Percentiles rank a stretch among this genome's conserved stretches.
These are phyloP conservation scores for Erigeron philadelphicus DNA, from an alignment of 140 eudicot genomes.

Conservation along the genomic window DNA sequence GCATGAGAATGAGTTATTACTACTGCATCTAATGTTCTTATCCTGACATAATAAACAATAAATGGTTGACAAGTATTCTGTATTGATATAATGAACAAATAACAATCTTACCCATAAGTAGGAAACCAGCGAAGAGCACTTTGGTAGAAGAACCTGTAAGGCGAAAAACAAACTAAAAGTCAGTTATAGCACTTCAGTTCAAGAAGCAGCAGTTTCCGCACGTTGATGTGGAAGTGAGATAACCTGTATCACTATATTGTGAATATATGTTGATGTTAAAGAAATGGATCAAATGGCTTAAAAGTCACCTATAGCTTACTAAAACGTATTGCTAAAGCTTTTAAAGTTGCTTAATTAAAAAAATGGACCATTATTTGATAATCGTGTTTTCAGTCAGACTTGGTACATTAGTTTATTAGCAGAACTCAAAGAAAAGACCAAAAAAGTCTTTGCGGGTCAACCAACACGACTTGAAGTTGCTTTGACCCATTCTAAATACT, in stretches of 20 bases:
- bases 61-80: neutral
- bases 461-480: neutral
- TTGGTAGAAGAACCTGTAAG: slow-evolving; percentile 90
- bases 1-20: slow-evolving; percentile 98
- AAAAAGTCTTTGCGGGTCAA: neutral
- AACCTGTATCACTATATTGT: too few relatives aligned
- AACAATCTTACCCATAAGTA: slow-evolving; percentile 60
- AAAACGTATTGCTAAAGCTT: neutral
- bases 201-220: too few relatives aligned
- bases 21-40: slow-evolving; percentile 91
- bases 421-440: neutral
- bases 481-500: slow-evolving; percentile 3
- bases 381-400: too few relatives aligned
- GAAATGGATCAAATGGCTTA: neutral
- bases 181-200: too few relatives aligned
- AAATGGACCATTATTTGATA: too few relatives aligned
- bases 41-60: slow-evolving; percentile 50
- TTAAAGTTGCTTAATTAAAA: too few relatives aligned
- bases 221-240: too few relatives aligned
- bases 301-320: slow-evolving; percentile 4
- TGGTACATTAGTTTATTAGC: neutral
- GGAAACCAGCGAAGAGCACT: slow-evolving; percentile 97
- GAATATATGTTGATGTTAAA: neutral
- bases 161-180: slow-evolving; percentile 7
- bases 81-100: neutral